Evolutionary conservation across 306 rosid genomes (phyloP).

Genomic region (Gastrolobium bilobum): DNA sequence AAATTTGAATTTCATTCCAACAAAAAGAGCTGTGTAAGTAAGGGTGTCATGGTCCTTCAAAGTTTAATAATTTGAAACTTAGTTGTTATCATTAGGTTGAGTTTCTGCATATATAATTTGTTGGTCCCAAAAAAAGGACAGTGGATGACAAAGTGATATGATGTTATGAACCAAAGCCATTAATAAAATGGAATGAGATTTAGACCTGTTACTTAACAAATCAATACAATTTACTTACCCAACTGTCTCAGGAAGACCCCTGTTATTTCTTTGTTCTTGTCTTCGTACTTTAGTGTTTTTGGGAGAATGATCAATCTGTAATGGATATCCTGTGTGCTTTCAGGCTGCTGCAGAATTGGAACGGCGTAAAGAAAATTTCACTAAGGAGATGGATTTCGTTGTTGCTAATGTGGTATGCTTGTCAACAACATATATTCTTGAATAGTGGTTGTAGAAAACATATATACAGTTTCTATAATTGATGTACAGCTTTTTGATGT

Average conservation of each 20-base stretch:
- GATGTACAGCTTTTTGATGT: neutral
- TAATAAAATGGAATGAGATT: neutral
- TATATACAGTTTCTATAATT: no score
- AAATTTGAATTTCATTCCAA: no score
- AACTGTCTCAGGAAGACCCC: neutral
- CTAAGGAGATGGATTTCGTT: constrained; percentile 88
- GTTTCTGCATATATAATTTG: no score
- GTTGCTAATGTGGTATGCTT: constrained; percentile 94
- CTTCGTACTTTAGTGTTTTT: neutral
- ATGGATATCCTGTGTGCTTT: constrained; percentile 47
- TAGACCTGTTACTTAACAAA: neutral
- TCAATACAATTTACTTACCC: neutral
- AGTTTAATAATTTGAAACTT: neutral
- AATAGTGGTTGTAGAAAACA: neutral
- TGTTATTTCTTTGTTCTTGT: constrained; percentile 19
- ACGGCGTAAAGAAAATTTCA: constrained; percentile 85
- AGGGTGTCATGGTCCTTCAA: neutral
- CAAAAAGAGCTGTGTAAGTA: neutral
- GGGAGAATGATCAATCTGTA: constrained; percentile 10
- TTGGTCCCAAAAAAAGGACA: neutral
- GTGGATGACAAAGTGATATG: neutral
- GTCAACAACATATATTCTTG: neutral
- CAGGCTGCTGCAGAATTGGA: constrained; percentile 94
- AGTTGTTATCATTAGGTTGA: neutral
- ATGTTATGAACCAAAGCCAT: neutral